Percentiles rank a stretch among this genome's conserved stretches.
phyloP scores from a whole-genome alignment of 805 yeast genomes.

The Ogataea chonburiensis region DNA sequence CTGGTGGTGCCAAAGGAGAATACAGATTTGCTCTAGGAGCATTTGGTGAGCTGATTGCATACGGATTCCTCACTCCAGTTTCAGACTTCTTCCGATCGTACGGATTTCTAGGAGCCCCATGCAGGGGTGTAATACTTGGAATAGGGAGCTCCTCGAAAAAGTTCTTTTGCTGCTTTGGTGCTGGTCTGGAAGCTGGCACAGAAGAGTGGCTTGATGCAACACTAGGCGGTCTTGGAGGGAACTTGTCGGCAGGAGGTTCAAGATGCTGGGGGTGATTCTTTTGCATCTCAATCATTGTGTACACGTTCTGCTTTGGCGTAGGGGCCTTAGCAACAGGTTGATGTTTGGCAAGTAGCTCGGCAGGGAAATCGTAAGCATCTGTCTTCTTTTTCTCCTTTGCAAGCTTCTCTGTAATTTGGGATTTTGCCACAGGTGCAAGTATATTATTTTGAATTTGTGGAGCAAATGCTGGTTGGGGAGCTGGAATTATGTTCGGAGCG shows the following conservation, averaged over 20 bases:
- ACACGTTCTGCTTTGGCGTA: constrained; percentile 30
- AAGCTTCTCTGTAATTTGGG: constrained; percentile 28
- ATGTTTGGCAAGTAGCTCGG: constrained; percentile 45
- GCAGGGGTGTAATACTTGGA: constrained; percentile 7
- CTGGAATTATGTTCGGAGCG: constrained; percentile 3
- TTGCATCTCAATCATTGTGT: constrained; percentile 28
- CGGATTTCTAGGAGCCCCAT: constrained; percentile 27
- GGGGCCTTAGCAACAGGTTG: constrained; percentile 41
- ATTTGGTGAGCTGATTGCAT: constrained; percentile 1
- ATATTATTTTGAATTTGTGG: constrained; percentile 1
- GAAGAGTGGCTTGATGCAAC: constrained; percentile 5
- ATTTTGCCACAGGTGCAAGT: background rate
- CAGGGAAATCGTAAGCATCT: constrained; percentile 79
- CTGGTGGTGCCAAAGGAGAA: too few relatives aligned
- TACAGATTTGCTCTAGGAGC: constrained; percentile 1
- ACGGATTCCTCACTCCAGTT: constrained; percentile 4
- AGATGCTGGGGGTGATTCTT: constrained; percentile 11
- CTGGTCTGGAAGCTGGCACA: constrained; percentile 13
- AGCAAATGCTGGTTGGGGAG: constrained; percentile 6
- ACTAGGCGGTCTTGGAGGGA: constrained; percentile 3
- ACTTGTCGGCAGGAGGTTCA: constrained; percentile 5
- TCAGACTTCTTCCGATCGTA: constrained; percentile 20
- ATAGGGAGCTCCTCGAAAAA: constrained; percentile 63
- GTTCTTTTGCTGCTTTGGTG: constrained; percentile 34
- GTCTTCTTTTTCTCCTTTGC: constrained; percentile 55